Evolutionary conservation across 1,284 basidiomycete species (phyloP), one percentile per base, ranked within the genome.

Genomic region (Puccinia novopanici): DNA sequence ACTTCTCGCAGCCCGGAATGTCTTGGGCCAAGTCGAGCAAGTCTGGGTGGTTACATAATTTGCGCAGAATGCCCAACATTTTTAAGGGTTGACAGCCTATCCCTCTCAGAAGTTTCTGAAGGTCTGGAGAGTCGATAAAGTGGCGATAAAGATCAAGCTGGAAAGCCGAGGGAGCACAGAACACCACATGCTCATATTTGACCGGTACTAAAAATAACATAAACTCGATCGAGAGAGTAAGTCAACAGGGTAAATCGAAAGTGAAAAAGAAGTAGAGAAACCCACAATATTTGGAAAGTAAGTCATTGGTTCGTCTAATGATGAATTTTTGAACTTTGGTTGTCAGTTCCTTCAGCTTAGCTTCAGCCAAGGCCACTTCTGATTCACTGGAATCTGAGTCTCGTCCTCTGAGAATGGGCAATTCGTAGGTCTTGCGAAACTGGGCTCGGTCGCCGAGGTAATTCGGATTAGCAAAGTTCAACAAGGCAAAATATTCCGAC

Each of bases 181-280:
- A 99, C 0, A 99, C 97, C 83, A 99, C 97, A 82, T 98, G 95
- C 86, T 99, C 96, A 87, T 99, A 98, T 86, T 99, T 99, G 87
- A 99, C 94, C 3, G 96, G 96, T 61, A 99, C 95, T 97, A 83
- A 12, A 27, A 10, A n/a, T n/a, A n/a, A n/a, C n/a, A 24, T 55
- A 59, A 65, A 22, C 61, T 13, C 37, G 54, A 27, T 10, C 52
- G 45, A 50, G 30, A 75, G 22, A 54, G 24, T n/a, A 19, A 61
- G 70, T 40, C n/a, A 27, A 24, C 48, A 68, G 12, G 27, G 10
- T 48, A 40, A 37, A 30, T 22, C 9, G 27, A 52, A 52, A n/a
- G 22, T 13, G 45, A 15, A 4, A 24, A 27, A 19, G 45, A 34
- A 37, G 37, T 13, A 71, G 42, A 50, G 30, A 65, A 72, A 90